A percentile compares a stretch with the other conserved stretches of the same genome.
Conservation (phyloP, 2,329 filamentous ascomycete species). For the Rutstroemia sp. region DNA sequence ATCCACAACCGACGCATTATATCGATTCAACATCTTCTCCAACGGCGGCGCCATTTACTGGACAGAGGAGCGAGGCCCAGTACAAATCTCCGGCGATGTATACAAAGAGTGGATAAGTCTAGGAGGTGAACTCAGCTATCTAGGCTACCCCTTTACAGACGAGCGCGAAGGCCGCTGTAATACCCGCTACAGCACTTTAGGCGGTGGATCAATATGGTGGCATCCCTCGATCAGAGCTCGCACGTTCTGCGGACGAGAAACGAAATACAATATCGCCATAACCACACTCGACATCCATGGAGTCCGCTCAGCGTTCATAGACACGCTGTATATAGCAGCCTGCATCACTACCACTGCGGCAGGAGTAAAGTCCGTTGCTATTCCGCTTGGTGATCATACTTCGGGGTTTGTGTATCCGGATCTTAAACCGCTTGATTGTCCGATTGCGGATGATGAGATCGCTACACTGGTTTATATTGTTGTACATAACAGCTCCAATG, state of each 20-base stretch:
- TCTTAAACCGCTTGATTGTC: background rate
- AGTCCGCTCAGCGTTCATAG: background rate
- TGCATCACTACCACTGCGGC: background rate
- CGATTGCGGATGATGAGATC: background rate
- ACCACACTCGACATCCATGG: background rate
- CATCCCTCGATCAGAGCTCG: background rate
- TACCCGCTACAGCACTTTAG: background rate
- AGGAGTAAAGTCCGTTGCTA: background rate
- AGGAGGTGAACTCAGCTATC: background rate
- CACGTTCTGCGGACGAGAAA: background rate
- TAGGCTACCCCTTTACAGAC: background rate
- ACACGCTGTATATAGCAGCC: slow-evolving; percentile 1
- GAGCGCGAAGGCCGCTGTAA: background rate
- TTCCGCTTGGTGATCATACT: background rate
- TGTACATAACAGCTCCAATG: background rate
- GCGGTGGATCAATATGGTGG: slow-evolving; percentile 4
- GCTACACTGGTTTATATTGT: background rate
- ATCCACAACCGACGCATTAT: background rate
- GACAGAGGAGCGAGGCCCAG: background rate
- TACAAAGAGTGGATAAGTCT: slow-evolving; percentile 1
- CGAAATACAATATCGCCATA: background rate
- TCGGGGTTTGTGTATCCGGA: background rate
- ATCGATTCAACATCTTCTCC: background rate
- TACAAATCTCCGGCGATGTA: background rate
- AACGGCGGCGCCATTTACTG: background rate